Evolutionary conservation across 805 yeast species (phyloP).

Genomic region (Candida coquimbonensis): DNA sequence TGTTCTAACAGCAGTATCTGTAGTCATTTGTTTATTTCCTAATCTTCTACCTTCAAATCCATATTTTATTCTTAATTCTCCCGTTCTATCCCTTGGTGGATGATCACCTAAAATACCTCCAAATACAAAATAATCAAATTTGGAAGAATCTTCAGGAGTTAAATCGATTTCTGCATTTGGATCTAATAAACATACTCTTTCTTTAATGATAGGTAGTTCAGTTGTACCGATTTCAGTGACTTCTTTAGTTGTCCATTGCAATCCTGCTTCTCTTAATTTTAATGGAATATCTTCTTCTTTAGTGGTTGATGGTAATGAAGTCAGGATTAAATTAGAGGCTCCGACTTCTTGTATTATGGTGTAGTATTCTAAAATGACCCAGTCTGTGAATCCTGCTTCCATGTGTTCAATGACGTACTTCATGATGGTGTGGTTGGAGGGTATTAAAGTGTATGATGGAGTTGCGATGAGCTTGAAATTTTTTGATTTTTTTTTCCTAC

Average conservation of each 20-base stretch:
- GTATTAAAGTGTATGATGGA: neutral
- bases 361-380: slow-evolving; percentile 86
- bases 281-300: slow-evolving; percentile 58
- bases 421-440: slow-evolving; percentile 28
- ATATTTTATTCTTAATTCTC: slow-evolving; percentile 70
- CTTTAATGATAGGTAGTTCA: slow-evolving; percentile 37
- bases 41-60: slow-evolving; percentile 84
- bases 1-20: slow-evolving; percentile 94
- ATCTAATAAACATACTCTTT: slow-evolving; percentile 75
- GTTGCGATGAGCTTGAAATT: neutral
- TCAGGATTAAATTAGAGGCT: slow-evolving; percentile 58
- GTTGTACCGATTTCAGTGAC: slow-evolving; percentile 36
- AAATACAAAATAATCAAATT: slow-evolving; percentile 84
- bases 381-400: slow-evolving; percentile 94
- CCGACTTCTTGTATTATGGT: slow-evolving; percentile 85
- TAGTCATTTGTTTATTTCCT: slow-evolving; percentile 90
- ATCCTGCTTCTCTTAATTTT: slow-evolving; percentile 49
- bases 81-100: slow-evolving; percentile 88
- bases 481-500: neutral
- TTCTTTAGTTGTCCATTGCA: slow-evolving; percentile 80
- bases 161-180: slow-evolving; percentile 79
- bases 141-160: slow-evolving; percentile 54
- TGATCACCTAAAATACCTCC: slow-evolving; percentile 97
- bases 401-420: slow-evolving; percentile 94
- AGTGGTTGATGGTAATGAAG: slow-evolving; percentile 66